Evolutionary conservation across 352 stramenopile species (phyloP).

Genomic region (Pythium dissimile): DNA sequence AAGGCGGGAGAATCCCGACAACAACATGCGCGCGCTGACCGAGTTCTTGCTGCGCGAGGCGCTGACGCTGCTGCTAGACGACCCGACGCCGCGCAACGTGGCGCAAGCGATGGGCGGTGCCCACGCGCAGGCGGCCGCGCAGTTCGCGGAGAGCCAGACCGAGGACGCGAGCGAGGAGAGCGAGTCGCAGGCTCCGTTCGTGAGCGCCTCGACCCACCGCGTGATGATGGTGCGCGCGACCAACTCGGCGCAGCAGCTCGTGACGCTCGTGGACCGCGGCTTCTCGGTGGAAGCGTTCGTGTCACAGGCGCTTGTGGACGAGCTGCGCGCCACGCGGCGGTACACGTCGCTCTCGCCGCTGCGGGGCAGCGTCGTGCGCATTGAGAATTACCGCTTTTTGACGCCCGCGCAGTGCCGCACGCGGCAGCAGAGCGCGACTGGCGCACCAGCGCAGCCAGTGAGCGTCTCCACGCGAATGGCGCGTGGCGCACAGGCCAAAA

Average conservation of each 20-base stretch:
- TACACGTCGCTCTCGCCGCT: constrained; percentile 41
- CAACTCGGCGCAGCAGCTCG: constrained; percentile 31
- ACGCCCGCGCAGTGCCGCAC: constrained; percentile 33
- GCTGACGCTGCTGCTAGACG: constrained; percentile 41
- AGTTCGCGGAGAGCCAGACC: constrained; percentile 30
- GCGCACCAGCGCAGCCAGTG: neutral
- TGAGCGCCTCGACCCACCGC: constrained; percentile 18
- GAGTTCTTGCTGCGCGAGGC: constrained; percentile 59
- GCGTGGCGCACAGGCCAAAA: neutral
- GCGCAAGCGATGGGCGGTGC: constrained; percentile 9
- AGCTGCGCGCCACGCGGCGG: constrained; percentile 20
- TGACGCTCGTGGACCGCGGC: constrained; percentile 50
- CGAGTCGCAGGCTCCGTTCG: constrained; percentile 34
- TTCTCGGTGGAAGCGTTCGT: constrained; percentile 53
- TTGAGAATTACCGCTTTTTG: constrained; percentile 64
- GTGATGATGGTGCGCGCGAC: constrained; percentile 53
- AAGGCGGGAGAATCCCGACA: neutral
- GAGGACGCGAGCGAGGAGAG: constrained; percentile 47
- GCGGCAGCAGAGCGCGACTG: constrained; percentile 33
- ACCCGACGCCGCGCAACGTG: constrained; percentile 17
- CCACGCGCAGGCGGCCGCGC: constrained; percentile 15
- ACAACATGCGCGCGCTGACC: constrained; percentile 28
- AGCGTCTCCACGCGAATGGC: neutral
- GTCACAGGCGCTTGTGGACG: constrained; percentile 17
- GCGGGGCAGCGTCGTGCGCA: constrained; percentile 42